phyloP scores from a whole-genome alignment of 139 green algal species.

The Chlamydomonas sp. region DNA sequence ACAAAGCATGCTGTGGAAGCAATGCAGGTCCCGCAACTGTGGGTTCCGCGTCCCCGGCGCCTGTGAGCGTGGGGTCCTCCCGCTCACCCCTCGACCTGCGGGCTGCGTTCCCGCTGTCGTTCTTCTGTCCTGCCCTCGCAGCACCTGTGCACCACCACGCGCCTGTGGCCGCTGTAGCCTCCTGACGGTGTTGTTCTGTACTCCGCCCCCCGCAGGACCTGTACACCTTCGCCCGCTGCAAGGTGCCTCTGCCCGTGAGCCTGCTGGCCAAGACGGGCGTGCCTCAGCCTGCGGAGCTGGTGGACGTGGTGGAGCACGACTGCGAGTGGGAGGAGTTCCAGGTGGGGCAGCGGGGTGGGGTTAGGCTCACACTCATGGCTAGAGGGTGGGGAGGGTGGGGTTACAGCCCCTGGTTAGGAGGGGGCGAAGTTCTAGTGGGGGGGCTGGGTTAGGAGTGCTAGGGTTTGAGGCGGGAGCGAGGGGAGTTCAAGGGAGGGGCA shows the following conservation, averaged over 20 bases:
- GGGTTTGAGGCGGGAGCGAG: no score
- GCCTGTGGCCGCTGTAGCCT: no score
- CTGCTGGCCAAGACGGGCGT: conserved; percentile 65
- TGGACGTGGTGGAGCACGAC: conserved; percentile 66
- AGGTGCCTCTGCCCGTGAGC: conserved; percentile 58
- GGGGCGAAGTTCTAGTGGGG: not conserved
- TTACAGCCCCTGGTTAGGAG: not conserved
- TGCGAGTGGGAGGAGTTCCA: conserved; percentile 83
- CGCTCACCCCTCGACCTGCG: no score
- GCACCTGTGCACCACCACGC: no score
- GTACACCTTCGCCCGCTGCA: conserved; percentile 70
- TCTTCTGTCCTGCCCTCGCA: no score
- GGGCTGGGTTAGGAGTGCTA: not conserved
- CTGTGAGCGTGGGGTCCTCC: no score
- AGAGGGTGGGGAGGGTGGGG: not conserved
- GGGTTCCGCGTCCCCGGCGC: no score
- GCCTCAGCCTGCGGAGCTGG: conserved; percentile 67
- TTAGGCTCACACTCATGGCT: not conserved
- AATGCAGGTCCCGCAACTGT: no score
- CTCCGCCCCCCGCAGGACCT: conserved; percentile 44
- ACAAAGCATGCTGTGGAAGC: no score
- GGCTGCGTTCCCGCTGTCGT: no score
- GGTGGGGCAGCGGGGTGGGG: conserved; percentile 48
- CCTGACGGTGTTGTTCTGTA: not conserved
- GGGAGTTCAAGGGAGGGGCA: no score